Percentiles rank a stretch among this genome's conserved stretches.
Conservation (phyloP, 2,329 filamentous ascomycete genomes). For the Colletotrichum lindemuthianum region DNA sequence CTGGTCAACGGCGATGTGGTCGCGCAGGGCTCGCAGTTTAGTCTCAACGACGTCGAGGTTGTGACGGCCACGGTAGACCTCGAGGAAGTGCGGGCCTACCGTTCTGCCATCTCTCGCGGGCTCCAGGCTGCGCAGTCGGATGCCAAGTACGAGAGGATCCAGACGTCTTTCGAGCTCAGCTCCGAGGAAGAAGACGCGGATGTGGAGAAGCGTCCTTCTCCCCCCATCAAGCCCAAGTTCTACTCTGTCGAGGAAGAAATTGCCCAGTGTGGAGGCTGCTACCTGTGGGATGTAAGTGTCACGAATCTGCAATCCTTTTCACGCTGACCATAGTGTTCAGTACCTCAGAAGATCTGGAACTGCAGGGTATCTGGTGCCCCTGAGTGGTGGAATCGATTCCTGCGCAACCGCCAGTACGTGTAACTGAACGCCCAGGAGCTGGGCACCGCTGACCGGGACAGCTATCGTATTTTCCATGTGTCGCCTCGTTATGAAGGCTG, state of each 20-base stretch:
- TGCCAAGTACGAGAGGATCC: conserved; percentile 56
- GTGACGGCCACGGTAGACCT: conserved; percentile 73
- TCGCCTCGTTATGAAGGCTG: conserved; percentile 63
- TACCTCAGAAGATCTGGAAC: conserved; percentile 38
- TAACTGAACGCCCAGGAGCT: too few relatives aligned
- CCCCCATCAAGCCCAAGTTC: conserved; percentile 58
- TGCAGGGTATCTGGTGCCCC: conserved; percentile 66
- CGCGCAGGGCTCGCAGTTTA: conserved; percentile 45
- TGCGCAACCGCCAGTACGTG: conserved; percentile 57
- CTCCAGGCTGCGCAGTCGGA: conserved; percentile 64
- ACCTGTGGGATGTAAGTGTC: conserved; percentile 64
- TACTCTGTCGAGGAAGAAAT: conserved; percentile 75
- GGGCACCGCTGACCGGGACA: neutral
- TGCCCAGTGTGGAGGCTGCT: conserved; percentile 70
- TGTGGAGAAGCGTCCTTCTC: conserved; percentile 52
- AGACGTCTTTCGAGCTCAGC: conserved; percentile 48
- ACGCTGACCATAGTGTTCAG: conserved; percentile 10
- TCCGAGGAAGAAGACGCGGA: conserved; percentile 52
- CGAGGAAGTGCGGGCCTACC: conserved; percentile 74
- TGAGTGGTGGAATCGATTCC: conserved; percentile 66
- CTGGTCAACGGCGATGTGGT: conserved; percentile 71
- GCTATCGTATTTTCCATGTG: conserved; percentile 60
- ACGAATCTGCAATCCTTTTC: neutral
- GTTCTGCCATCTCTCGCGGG: conserved; percentile 65
- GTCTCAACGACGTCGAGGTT: conserved; percentile 72